Conservation (phyloP, 441 rosid species). For the Raphanus hybrid region DNA sequence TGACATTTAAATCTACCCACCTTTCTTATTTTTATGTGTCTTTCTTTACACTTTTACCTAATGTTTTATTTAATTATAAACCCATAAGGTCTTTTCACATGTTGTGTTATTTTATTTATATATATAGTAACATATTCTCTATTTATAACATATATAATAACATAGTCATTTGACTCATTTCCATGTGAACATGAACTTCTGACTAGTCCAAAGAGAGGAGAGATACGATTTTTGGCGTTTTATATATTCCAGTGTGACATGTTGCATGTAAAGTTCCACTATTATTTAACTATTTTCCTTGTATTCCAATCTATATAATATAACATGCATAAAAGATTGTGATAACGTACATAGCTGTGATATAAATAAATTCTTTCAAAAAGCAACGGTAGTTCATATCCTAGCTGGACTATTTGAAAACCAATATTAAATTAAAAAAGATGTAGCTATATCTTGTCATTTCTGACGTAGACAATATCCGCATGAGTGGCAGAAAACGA, state of each 20-base stretch:
- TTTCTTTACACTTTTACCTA: neutral
- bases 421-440: neutral
- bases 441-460: slow-evolving; percentile 10
- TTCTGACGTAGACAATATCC: neutral
- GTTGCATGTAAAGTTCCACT: slow-evolving; percentile 26
- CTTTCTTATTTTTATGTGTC: neutral
- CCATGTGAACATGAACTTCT: neutral
- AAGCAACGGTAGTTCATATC: too few species aligned
- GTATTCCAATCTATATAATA: neutral
- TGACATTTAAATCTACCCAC: slow-evolving; percentile 39
- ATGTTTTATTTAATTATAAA: slow-evolving; percentile 1
- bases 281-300: neutral
- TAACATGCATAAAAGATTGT: slow-evolving; percentile 21
- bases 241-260: slow-evolving; percentile 41
- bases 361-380: too few species aligned
- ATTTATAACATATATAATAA: too few species aligned
- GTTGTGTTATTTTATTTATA: neutral
- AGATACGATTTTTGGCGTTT: slow-evolving; percentile 23
- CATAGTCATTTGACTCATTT: too few species aligned
- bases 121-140: too few species aligned
- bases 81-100: neutral
- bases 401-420: slow-evolving; percentile 29
- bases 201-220: slow-evolving; percentile 1
- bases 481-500: slow-evolving; percentile 30
- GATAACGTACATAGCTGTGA: slow-evolving; percentile 37